phyloP scores from a whole-genome alignment of 2,329 filamentous ascomycete species.

The Aspergillus floridensis region DNA sequence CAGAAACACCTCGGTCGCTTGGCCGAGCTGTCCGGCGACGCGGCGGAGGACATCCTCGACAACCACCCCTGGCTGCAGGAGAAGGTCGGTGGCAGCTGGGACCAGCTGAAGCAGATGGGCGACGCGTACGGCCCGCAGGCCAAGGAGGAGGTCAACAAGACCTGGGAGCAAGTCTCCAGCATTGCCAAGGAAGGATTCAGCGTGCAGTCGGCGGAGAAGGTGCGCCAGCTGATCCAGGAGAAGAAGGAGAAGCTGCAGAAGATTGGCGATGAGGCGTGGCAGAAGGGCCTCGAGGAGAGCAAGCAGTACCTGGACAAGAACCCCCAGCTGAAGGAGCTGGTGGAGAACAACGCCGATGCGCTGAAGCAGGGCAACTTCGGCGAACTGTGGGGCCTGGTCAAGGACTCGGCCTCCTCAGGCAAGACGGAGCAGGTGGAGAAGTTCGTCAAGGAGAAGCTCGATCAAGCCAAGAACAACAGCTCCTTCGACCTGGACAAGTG shows the following conservation, averaged over 20 bases:
- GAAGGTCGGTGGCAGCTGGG: constrained; percentile 65
- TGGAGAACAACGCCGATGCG: constrained; percentile 67
- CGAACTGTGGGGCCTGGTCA: constrained; percentile 63
- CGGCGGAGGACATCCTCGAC: constrained; percentile 63
- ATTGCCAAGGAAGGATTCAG: constrained; percentile 62
- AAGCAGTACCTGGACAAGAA: constrained; percentile 73
- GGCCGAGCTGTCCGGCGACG: constrained; percentile 61
- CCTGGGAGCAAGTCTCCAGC: constrained; percentile 65
- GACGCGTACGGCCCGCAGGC: constrained; percentile 71
- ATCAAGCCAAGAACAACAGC: constrained; percentile 58
- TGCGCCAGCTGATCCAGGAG: constrained; percentile 64
- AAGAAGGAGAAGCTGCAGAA: constrained; percentile 66
- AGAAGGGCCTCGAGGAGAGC: constrained; percentile 67
- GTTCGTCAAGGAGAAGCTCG: constrained; percentile 59
- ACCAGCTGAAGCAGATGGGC: constrained; percentile 67
- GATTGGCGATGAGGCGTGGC: constrained; percentile 69
- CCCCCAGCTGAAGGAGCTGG: constrained; percentile 68
- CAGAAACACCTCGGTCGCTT: constrained; percentile 61
- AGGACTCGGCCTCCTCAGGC: constrained; percentile 60
- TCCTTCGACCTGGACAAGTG: constrained; percentile 58
- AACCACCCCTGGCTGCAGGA: constrained; percentile 73
- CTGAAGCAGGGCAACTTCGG: constrained; percentile 66
- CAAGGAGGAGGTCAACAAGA: constrained; percentile 72
- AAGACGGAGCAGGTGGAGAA: constrained; percentile 58
- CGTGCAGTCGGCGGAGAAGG: constrained; percentile 50